Percentiles rank a stretch among this genome's conserved stretches.
Conservation (phyloP, 2,329 filamentous ascomycete species). For the Colletotrichum graminicola region DNA sequence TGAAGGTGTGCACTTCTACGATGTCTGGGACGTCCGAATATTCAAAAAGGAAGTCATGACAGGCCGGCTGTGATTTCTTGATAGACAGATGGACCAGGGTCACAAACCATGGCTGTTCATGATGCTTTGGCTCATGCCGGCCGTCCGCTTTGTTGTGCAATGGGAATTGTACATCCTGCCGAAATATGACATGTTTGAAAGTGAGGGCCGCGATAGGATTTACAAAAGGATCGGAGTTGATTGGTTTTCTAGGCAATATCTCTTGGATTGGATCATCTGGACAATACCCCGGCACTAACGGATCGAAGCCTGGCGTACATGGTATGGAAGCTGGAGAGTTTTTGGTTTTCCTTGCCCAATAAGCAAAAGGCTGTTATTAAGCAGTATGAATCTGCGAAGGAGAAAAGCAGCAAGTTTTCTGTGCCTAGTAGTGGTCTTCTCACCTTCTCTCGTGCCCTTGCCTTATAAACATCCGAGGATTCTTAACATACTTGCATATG, state of each 20-base stretch:
- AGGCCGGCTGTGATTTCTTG: conserved; percentile 53
- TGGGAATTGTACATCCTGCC: not conserved
- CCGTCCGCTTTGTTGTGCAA: not conserved
- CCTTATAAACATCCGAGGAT: not conserved
- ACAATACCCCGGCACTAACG: conserved; percentile 20
- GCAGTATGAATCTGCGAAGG: not conserved
- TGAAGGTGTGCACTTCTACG: conserved; percentile 57
- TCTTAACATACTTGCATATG: not conserved
- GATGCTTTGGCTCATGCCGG: not conserved
- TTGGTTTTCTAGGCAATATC: conserved; percentile 5
- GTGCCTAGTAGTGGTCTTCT: not conserved
- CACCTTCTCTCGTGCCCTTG: not conserved
- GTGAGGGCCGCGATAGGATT: not conserved
- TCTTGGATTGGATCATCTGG: conserved; percentile 18
- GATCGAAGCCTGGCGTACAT: conserved; percentile 6
- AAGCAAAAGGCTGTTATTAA: not conserved
- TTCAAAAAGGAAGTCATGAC: conserved; percentile 68
- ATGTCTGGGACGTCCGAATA: conserved; percentile 64
- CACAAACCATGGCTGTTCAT: not conserved
- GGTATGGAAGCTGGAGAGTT: not conserved
- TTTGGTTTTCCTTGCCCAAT: not conserved
- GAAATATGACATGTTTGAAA: no score
- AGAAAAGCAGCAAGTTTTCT: not conserved
- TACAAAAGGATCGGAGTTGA: conserved; percentile 8
- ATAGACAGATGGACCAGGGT: not conserved